Percentiles rank a stretch among this genome's conserved stretches.
Evolutionary conservation across 2,329 filamentous ascomycete genomes (phyloP).

Genomic region (Rachicladosporium sp.): DNA sequence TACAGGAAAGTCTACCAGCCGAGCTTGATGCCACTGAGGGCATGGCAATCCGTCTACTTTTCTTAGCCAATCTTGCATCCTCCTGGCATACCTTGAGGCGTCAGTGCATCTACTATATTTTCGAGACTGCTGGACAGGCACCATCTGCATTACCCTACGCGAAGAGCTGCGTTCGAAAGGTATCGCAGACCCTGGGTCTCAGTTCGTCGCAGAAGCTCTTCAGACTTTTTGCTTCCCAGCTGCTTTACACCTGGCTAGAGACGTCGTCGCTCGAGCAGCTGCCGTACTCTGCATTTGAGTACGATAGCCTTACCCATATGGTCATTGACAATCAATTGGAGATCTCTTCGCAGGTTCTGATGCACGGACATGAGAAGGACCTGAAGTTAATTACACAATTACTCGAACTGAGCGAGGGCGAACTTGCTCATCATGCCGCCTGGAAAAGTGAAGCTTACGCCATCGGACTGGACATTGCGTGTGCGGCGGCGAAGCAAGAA

Average conservation of each 20-base stretch:
- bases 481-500: conserved; percentile 24
- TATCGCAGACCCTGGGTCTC: conserved; percentile 55
- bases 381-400: conserved; percentile 48
- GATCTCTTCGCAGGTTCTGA: conserved; percentile 65
- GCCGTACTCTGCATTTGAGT: conserved; percentile 78
- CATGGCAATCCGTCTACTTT: conserved; percentile 69
- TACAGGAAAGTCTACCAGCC: conserved; percentile 63
- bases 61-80: conserved; percentile 65
- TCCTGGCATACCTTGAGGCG: conserved; percentile 77
- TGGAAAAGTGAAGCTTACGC: conserved; percentile 71
- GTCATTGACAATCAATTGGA: conserved; percentile 62
- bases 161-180: conserved; percentile 52
- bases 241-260: conserved; percentile 84
- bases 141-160: conserved; percentile 56
- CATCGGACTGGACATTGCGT: conserved; percentile 59
- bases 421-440: conserved; percentile 58
- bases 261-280: conserved; percentile 50
- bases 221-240: conserved; percentile 70
- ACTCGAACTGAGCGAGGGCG: conserved; percentile 41
- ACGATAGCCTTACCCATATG: conserved; percentile 54
- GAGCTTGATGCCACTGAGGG: conserved; percentile 64
- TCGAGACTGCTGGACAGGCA: conserved; percentile 73
- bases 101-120: conserved; percentile 83
- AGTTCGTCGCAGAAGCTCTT: conserved; percentile 61
- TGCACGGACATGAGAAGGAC: conserved; percentile 60